Evolutionary conservation across 1,284 basidiomycete species (phyloP).

Genomic region (Tylopilus sp.): DNA sequence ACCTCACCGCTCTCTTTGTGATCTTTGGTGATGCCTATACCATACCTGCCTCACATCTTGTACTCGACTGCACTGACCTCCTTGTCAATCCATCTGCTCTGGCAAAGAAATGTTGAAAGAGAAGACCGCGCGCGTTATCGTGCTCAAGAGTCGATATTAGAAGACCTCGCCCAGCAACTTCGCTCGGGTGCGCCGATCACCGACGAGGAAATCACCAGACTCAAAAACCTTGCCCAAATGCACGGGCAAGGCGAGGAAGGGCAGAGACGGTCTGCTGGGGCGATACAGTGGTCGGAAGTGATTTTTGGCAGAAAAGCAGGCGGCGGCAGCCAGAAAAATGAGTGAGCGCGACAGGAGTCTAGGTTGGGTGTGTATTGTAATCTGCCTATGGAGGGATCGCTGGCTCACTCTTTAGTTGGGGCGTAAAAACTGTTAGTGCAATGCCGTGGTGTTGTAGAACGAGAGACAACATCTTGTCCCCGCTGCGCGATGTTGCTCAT

Average conservation of each 20-base stretch:
- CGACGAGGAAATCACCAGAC: constrained; percentile 48
- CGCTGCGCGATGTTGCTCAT: neutral
- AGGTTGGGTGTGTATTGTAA: constrained; percentile 14
- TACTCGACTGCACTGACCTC: constrained; percentile 62
- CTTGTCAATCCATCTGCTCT: constrained; percentile 59
- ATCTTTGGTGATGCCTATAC: constrained; percentile 20
- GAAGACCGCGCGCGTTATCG: constrained; percentile 50
- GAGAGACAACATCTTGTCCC: neutral
- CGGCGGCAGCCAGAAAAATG: constrained; percentile 4
- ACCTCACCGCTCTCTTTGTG: neutral
- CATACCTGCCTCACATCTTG: constrained; percentile 53
- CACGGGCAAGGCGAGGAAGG: constrained; percentile 24
- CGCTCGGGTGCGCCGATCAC: constrained; percentile 42
- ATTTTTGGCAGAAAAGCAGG: constrained; percentile 29
- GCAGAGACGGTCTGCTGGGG: constrained; percentile 3
- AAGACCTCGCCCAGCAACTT: constrained; percentile 51
- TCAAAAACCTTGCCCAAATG: constrained; percentile 46
- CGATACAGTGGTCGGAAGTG: constrained; percentile 32
- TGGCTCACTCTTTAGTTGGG: neutral
- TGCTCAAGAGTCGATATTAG: constrained; percentile 60
- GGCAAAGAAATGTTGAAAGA: constrained; percentile 46
- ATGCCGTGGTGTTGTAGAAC: neutral
- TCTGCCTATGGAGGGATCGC: neutral
- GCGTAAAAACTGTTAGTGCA: neutral
- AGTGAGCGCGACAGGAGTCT: constrained; percentile 11